Evolutionary conservation across 2,329 filamentous ascomycete species (phyloP), one percentile per base, ranked within the genome.

Genomic region (Dactylellina drechsleri): DNA sequence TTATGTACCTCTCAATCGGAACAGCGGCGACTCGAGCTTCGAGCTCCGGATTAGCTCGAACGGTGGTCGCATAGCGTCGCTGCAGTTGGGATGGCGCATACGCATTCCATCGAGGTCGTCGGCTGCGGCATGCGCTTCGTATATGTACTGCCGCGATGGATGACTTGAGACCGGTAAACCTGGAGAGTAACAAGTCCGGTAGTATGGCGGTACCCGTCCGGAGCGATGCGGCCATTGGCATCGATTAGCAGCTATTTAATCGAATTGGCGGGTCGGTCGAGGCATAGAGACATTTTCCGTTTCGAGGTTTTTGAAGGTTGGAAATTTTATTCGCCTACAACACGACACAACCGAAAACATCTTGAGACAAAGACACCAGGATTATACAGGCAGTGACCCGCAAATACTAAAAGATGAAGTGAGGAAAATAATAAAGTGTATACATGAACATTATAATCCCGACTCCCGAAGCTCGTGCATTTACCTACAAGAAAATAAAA

Each of bases 1-100:
- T 5, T 4, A 23, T 26, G 78, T 89, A 94, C 18, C 91, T 87
- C 68, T 91, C 88, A 79, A 93, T 90, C 1, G 91, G 91, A 65
- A 94, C 93, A 4, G 87, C 88, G 15, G 88, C 85, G 74, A 94
- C 93, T 77, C 88, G 86, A 50, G 82, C 81, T 78, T 88, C 86
- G 64, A 88, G 83, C 18, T 85, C 84, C 23, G 70, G 62, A n/a
- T 18, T 74, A n/a, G 62, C 70, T 50, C 70, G 62, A 45, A 67
- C 50, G 18, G 45, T 73, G 6, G 62, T 40, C 28, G 58, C 70
- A 64, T 74, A 54, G 52, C 64, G 62, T 52, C 70, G 58, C 57
- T 67, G 70, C 54, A 49, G 31, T 43, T 36, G 31, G 31, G 3
- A 36, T 36, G 2, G 2, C 31, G 56, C 2, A 16, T 23, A n/a